Percentiles rank a stretch among this genome's conserved stretches.
Conservation (phyloP, 352 stramenopile species). For the Aphanomyces euteiches region DNA sequence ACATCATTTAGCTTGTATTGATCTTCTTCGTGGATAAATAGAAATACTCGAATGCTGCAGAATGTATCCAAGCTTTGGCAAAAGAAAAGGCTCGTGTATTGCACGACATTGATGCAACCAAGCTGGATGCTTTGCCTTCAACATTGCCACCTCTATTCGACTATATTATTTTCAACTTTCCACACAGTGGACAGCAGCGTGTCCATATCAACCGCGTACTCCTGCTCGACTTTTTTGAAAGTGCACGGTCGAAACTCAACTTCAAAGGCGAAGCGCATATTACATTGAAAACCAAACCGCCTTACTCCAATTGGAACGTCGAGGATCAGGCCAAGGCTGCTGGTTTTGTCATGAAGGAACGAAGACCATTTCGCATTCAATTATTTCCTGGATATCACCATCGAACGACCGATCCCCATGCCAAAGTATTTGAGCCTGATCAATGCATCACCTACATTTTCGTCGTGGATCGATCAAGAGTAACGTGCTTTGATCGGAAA, state of each 20-base stretch:
- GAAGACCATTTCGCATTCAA: constrained; percentile 62
- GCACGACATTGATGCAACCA: constrained; percentile 80
- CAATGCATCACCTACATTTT: constrained; percentile 84
- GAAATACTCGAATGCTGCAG: constrained; percentile 75
- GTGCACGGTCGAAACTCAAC: constrained; percentile 55
- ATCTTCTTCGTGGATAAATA: constrained; percentile 23
- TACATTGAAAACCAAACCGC: constrained; percentile 78
- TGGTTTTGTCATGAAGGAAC: constrained; percentile 75
- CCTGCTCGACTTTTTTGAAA: constrained; percentile 82
- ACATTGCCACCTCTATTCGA: constrained; percentile 57
- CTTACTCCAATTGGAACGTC: constrained; percentile 86
- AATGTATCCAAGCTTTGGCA: constrained; percentile 59
- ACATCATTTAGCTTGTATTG: neutral
- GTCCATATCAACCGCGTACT: constrained; percentile 84
- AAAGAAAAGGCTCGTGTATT: constrained; percentile 47
- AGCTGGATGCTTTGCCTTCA: constrained; percentile 52
- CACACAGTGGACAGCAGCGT: constrained; percentile 81
- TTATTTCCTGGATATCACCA: constrained; percentile 84
- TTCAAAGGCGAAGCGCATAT: constrained; percentile 70
- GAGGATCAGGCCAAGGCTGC: constrained; percentile 71
- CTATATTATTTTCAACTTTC: constrained; percentile 88
- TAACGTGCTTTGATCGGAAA: constrained; percentile 31
- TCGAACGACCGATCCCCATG: constrained; percentile 79
- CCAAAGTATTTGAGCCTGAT: constrained; percentile 80
- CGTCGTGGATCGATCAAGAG: constrained; percentile 74